These are phyloP conservation scores for Cryptosporidium canis DNA, from an alignment of 169 alveolate genomes.

Conservation along the genomic window DNA sequence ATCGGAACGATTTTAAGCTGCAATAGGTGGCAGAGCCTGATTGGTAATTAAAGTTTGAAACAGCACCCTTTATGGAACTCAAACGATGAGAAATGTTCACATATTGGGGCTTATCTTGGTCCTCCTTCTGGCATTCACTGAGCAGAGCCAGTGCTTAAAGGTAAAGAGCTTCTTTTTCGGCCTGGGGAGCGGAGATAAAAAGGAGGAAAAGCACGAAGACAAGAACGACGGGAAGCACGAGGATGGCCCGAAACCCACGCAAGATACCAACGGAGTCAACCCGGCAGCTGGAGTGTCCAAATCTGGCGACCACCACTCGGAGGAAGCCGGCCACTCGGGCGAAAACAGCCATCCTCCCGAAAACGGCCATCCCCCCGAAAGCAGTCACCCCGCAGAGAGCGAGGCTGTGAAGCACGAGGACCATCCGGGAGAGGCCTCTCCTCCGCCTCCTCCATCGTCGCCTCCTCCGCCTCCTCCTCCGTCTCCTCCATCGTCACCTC, in stretches of 20 bases:
- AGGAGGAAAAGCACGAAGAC: constrained; percentile 5
- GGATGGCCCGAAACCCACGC: not conserved
- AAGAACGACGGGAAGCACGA: not conserved
- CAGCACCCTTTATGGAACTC: not conserved
- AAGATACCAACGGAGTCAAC: constrained; percentile 13
- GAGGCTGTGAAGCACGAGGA: too few relatives aligned
- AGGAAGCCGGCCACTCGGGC: not conserved
- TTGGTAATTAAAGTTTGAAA: too few relatives aligned
- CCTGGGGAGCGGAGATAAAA: constrained; percentile 15
- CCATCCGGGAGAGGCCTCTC: not conserved
- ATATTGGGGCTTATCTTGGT: constrained; percentile 5
- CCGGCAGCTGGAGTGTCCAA: constrained; percentile 26
- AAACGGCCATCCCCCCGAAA: not conserved
- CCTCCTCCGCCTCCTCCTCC: constrained; percentile 4
- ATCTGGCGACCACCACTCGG: not conserved
- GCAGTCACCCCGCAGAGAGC: not conserved
- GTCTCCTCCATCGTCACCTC: constrained; percentile 8
- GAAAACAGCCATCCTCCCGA: not conserved
- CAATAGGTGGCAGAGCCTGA: too few relatives aligned
- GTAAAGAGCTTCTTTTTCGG: constrained; percentile 54
- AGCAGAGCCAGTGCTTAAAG: constrained; percentile 14
- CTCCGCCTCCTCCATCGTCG: constrained; percentile 19
- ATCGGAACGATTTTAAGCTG: too few relatives aligned
- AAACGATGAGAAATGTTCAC: constrained; percentile 29
- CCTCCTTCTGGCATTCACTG: not conserved